Evolutionary conservation across 1,139 yeast genomes (phyloP).

Genomic region (Debaryomyces fabryi): DNA sequence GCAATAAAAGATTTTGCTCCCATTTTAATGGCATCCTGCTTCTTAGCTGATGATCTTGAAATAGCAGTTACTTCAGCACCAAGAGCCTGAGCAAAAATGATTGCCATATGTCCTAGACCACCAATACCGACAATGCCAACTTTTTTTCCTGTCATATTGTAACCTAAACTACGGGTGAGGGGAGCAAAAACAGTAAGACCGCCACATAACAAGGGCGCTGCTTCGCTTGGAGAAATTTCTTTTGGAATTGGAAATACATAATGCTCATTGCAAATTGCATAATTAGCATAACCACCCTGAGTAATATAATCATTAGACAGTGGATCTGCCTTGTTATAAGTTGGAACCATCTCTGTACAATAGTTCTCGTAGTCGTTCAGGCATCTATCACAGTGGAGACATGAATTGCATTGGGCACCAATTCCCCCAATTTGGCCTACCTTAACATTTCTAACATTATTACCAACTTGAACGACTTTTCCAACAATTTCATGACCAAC

Average conservation of each 20-base stretch:
- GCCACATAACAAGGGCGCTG: constrained; percentile 70
- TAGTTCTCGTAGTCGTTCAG: constrained; percentile 48
- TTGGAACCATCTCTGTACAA: constrained; percentile 44
- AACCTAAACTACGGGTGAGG: constrained; percentile 37
- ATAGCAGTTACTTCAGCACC: constrained; percentile 47
- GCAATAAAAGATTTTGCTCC: constrained; percentile 45
- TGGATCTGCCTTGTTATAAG: constrained; percentile 46
- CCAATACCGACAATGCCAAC: constrained; percentile 54
- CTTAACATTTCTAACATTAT: constrained; percentile 45
- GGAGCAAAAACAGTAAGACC: constrained; percentile 69
- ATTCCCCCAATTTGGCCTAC: constrained; percentile 65
- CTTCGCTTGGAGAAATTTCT: constrained; percentile 43
- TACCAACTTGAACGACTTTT: constrained; percentile 53
- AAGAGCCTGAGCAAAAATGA: constrained; percentile 43
- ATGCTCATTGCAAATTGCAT: constrained; percentile 54
- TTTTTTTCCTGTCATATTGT: constrained; percentile 36
- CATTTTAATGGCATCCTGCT: constrained; percentile 36
- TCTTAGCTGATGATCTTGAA: constrained; percentile 39
- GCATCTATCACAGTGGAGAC: constrained; percentile 43
- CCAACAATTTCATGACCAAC: constrained; percentile 61
- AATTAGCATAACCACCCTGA: constrained; percentile 68
- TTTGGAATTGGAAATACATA: constrained; percentile 63
- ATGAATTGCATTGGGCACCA: constrained; percentile 56
- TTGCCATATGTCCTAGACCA: constrained; percentile 49
- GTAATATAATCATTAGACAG: constrained; percentile 37